phyloP scores from a whole-genome alignment of 176 grass and related monocot species.

The Melocanna baccifera region DNA sequence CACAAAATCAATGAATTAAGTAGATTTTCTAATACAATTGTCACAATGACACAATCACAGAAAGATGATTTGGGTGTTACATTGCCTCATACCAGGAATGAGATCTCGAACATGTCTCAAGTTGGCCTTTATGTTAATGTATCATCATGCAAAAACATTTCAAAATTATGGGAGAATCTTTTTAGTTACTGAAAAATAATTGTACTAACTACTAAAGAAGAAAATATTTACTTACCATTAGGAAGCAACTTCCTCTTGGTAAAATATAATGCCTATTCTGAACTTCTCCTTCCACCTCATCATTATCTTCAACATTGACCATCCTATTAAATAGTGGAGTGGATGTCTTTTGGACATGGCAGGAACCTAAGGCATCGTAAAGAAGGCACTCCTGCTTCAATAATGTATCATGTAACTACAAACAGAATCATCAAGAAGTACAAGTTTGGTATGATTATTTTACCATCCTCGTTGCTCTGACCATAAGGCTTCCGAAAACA shows the following conservation, averaged over 20 bases:
- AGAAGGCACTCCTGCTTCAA: constrained; percentile 6
- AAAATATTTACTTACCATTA: constrained; percentile 62
- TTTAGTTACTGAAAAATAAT: constrained; percentile 25
- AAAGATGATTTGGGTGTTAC: neutral
- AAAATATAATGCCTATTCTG: constrained; percentile 56
- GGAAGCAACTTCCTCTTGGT: constrained; percentile 65
- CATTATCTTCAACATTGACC: constrained; percentile 48
- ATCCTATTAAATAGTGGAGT: constrained; percentile 65
- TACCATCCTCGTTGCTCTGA: constrained; percentile 46
- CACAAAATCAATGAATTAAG: constrained; percentile 11
- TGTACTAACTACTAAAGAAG: constrained; percentile 1
- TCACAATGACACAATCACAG: neutral
- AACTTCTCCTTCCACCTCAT: constrained; percentile 64
- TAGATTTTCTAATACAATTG: constrained; percentile 1
- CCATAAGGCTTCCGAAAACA: constrained; percentile 20
- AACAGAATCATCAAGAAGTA: neutral
- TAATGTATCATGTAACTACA: neutral
- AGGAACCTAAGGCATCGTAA: constrained; percentile 38
- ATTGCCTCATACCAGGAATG: constrained; percentile 59
- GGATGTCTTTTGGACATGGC: constrained; percentile 28
- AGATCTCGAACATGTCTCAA: constrained; percentile 65
- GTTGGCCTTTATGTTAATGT: constrained; percentile 59
- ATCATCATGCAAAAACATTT: constrained; percentile 38
- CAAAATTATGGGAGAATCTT: neutral
- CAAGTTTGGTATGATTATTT: neutral